Evolutionary conservation across 179 eudicot species (phyloP), one percentile per base, ranked within the genome.

Genomic region (Vitellaria paradoxa): DNA sequence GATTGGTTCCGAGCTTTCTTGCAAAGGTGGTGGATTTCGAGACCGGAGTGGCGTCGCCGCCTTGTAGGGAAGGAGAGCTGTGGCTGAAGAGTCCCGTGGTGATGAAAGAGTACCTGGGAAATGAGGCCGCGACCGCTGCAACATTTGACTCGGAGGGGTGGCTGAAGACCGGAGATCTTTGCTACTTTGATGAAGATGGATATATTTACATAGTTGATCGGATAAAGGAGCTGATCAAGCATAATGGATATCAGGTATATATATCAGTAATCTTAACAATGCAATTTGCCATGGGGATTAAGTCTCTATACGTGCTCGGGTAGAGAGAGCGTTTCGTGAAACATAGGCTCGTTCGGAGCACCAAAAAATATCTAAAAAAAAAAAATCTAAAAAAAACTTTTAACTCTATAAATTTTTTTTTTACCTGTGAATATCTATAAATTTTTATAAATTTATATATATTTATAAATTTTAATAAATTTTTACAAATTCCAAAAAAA

Each of bases 221-320:
- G 69, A 88, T 93, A 14, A 95, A 95, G 81, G 97, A 95, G 86
- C 88, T 93, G 80, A 95, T 95, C 88, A 95, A 95, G 83, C 90
- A 84, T 84, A 95, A 95, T 71, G 99, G 99, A 40, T 95, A 88
- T 73, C 97, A 93, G 94, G 92, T 84, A 80, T 66, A 74, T 69
- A 61, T 10, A 26, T 26, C 68, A 26, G 40, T 42, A 64, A 18
- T 64, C 65, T 61, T 26, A 3, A 61, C 24, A 24, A 5, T 61
- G 65, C 42, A 26, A 4, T 8, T 63, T 63, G 26, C 13, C 2
- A 17, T 57, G 10, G 55, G 55, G 12, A 50, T 12, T 50, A 0
- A 7, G 55, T 50, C 55, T 7, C 1, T 50, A 49, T n/a, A 30
- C 37, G 37, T 30, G 37, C 37, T 30, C 37, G 1, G 37, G 37